Percentiles rank a stretch among this genome's conserved stretches.
Evolutionary conservation across 306 rosid genomes (phyloP).

Genomic region (Cucumis sativus): DNA sequence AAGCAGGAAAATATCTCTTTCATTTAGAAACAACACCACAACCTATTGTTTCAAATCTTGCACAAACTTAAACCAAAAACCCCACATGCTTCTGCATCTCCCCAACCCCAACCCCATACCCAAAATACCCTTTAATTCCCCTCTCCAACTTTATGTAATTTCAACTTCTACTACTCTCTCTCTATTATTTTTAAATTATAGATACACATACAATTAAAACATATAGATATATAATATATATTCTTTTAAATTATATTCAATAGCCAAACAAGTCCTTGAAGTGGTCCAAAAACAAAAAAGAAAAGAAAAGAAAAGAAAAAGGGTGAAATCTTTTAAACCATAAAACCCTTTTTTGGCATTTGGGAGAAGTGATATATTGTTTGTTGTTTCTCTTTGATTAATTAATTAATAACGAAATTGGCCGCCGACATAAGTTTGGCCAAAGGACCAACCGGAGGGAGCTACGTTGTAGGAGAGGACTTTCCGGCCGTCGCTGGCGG

Average conservation of each 20-base stretch:
- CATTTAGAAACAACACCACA: neutral
- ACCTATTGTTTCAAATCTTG: neutral
- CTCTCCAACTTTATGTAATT: neutral
- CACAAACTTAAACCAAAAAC: neutral
- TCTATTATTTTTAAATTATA: neutral
- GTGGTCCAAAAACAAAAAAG: neutral
- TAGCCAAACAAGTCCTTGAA: neutral
- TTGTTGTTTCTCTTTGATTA: neutral
- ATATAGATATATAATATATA: neutral
- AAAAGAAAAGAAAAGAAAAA: neutral
- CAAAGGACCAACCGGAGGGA: conserved; percentile 42
- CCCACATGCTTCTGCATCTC: neutral
- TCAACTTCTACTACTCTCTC: neutral
- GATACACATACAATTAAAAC: neutral
- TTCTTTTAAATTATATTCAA: neutral
- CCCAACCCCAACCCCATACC: neutral
- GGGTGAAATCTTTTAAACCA: neutral
- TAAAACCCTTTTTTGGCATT: neutral
- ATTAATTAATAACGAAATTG: conserved; percentile 27
- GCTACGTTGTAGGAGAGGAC: conserved; percentile 43
- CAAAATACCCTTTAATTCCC: neutral
- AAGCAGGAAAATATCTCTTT: neutral
- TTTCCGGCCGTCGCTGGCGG: conserved; percentile 30
- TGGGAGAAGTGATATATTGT: neutral
- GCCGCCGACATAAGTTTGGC: conserved; percentile 43